Evolutionary conservation across 495 filamentous ascomycete species (phyloP), one percentile per base, ranked within the genome.

Genomic region (Aspergillus nanangensis): DNA sequence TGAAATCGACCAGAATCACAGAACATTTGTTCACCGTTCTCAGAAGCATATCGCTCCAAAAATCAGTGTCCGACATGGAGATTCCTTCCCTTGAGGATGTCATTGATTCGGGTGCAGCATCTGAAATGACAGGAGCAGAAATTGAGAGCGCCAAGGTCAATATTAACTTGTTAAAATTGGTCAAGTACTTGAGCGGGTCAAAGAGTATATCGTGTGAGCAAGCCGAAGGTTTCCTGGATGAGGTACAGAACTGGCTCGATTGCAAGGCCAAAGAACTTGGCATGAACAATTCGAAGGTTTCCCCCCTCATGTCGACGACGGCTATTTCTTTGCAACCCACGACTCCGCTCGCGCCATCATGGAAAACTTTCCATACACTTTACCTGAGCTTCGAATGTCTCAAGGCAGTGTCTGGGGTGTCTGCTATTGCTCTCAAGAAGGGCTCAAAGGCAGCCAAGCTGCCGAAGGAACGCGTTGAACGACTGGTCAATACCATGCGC

Each of bases 321-420:
- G 47, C 61, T 1, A 44, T 71, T 7, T 50, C 37, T 15, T 47
- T 70, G 8, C 40, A 35, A 17, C 15, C 53, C 3, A 53, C 52
- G 9, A 48, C 36, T n/a, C 59, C 62, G n/a, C 56, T 50, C 25
- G 67, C 62, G 5, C 65, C 69, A 8, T 62, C 63, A 8, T 75
- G 71, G 71, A 54, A 47, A 50, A 71, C 62, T 42, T 58, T 74
- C 44, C 71, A 75, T 44, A 21, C 27, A 11, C 42, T 58, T 27
- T 67, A 64, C 55, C 57, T 53, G 10, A 51, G 63, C 10, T 50
- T 75, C 14, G 71, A 75, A 27, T 61, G 65, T 1, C 47, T 72
- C 18, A 72, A 70, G 54, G 67, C 67, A 9, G 18, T 67, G 32
- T 65, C 60, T 8, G 54, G 57, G 31, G 40, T 72, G 10, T 43